Conservation (phyloP, 139 green algal genomes). For the Chlamydomonas sp. region DNA sequence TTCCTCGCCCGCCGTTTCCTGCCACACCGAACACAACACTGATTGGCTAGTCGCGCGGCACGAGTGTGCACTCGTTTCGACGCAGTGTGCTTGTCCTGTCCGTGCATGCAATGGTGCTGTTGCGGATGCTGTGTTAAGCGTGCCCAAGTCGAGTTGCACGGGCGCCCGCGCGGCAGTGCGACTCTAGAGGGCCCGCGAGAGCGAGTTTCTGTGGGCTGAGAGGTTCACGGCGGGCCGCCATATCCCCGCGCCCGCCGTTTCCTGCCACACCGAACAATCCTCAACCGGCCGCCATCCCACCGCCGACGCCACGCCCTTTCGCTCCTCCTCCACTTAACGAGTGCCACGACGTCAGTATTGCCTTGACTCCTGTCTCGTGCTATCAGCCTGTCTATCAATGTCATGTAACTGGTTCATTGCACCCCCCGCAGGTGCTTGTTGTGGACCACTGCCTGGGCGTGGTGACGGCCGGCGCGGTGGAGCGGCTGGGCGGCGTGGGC, state of each 20-base stretch:
- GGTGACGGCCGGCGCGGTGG: constrained; percentile 74
- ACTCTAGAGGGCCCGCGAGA: constrained; percentile 42
- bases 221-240: background rate
- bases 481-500: constrained; percentile 81
- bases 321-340: background rate
- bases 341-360: no score
- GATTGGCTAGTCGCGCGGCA: no score
- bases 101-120: no score
- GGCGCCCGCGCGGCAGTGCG: background rate
- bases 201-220: constrained; percentile 27
- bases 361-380: background rate
- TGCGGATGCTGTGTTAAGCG: background rate
- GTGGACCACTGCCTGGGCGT: constrained; percentile 77
- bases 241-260: background rate
- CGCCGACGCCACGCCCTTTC: background rate
- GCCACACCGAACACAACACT: constrained; percentile 24
- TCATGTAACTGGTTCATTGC: background rate
- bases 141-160: constrained; percentile 31
- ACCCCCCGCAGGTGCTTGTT: constrained; percentile 68
- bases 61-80: no score
- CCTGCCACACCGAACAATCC: constrained; percentile 26
- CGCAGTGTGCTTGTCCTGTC: no score
- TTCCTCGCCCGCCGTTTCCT: background rate
- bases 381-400: background rate
- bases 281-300: background rate